A percentile compares a stretch with the other conserved stretches of the same genome.
phyloP scores from a whole-genome alignment of 2,329 filamentous ascomycete genomes.

The Parascedosporium putredinis region DNA sequence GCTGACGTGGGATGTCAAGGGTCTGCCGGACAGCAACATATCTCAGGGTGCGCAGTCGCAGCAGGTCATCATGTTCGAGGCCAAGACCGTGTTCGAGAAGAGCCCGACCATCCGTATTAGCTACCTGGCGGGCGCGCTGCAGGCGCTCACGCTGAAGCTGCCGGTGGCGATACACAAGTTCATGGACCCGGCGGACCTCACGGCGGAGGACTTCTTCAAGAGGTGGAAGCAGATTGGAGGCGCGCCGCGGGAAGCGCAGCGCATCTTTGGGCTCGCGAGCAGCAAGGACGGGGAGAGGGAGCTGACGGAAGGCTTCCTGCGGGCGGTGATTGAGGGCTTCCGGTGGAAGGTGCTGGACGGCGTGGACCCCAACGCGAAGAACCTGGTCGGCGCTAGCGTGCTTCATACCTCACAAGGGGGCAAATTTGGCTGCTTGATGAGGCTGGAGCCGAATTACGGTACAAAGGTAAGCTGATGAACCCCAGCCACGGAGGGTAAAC shows the following conservation, averaged over 20 bases:
- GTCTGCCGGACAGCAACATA: constrained; percentile 74
- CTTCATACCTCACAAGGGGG: constrained; percentile 71
- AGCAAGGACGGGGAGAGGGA: constrained; percentile 42
- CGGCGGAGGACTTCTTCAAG: constrained; percentile 94
- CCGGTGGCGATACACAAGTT: constrained; percentile 89
- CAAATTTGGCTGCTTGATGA: constrained; percentile 88
- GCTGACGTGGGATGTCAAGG: constrained; percentile 79
- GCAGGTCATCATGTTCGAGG: constrained; percentile 91
- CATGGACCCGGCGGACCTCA: constrained; percentile 83
- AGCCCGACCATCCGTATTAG: constrained; percentile 87
- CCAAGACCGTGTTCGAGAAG: constrained; percentile 68
- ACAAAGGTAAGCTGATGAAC: constrained; percentile 87
- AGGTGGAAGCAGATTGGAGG: constrained; percentile 98
- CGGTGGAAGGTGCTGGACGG: constrained; percentile 76
- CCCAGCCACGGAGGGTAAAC: too few relatives aligned
- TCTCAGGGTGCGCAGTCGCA: constrained; percentile 67
- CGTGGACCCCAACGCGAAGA: constrained; percentile 87
- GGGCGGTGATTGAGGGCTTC: constrained; percentile 69
- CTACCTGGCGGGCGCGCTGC: constrained; percentile 85
- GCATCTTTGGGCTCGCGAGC: constrained; percentile 60
- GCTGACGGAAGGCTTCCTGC: constrained; percentile 61
- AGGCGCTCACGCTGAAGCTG: constrained; percentile 83
- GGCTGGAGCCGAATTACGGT: constrained; percentile 87
- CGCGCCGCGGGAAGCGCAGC: constrained; percentile 74
- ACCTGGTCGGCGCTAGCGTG: constrained; percentile 85